These are phyloP conservation scores for Vitis vinifera DNA, from an alignment of 164 flowering plant genomes.

Conservation along the genomic window ASM3070453v1 NC_081810.1:5449501-5450000, in stretches of 20 bases:
- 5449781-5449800: conserved; percentile 65
- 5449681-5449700: conserved; percentile 46
- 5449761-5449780: conserved; percentile 55
- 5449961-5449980: conserved; percentile 52
- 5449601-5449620: conserved; percentile 54
- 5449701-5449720: conserved; percentile 54
- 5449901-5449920: conserved; percentile 49
- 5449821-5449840: conserved; percentile 53
- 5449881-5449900: conserved; percentile 52
- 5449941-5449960: conserved; percentile 49
- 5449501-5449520: conserved; percentile 48
- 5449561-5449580: conserved; percentile 50
- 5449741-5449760: conserved; percentile 55
- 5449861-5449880: conserved; percentile 56
- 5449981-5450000: conserved; percentile 57
- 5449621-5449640: conserved; percentile 53
- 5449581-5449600: conserved; percentile 51
- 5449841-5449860: conserved; percentile 57
- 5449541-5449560: conserved; percentile 50
- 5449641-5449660: conserved; percentile 64
- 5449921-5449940: conserved; percentile 59
- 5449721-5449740: conserved; percentile 59
- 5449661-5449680: conserved; percentile 63
- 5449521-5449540: conserved; percentile 42
- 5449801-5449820: conserved; percentile 68